Evolutionary conservation across 108 stramenopile species (phyloP), one percentile per base, ranked within the genome.

Genomic region (Ochromonas danica): DNA sequence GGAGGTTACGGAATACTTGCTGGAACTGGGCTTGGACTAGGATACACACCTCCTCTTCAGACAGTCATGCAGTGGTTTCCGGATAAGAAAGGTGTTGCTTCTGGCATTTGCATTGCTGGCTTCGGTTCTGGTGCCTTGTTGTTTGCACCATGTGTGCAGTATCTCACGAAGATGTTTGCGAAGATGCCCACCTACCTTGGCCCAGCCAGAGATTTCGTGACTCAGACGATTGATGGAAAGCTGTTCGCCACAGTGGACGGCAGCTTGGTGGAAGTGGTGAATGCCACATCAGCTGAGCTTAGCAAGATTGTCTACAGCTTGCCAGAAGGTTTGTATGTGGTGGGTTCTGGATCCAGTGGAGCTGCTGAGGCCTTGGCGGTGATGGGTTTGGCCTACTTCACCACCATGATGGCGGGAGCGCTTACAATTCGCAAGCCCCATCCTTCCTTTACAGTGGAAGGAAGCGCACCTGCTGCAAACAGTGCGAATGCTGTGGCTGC

Each of bases 91-190:
- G 93, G 91, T 0, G 71, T 94, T 61, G 92, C 92, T 0, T 91
- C 92, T 0, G 92, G 92, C 0, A 70, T 92, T 40, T 87, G 91
- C 6, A 85, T 94, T 42, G 82, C 86, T 22, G 93, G 90, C 27
- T 93, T 93, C 80, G 93, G 91, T 0, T 90, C 89, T 30, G 93
- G 92, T 1, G 92, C 93, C 1, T 89, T 93, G 42, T 39, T 92
- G 28, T 91, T 92, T 28, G 90, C 93, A 1, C 88, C 89, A 36
- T 2, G 91, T 78, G 90, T 90, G 42, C 89, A 91, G 67, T 43
- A 67, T 30, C 80, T 90, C 0, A 81, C 89, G 36, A 86, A 91
- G 31, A 82, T 74, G 42, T 91, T 91, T 61, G 62, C 45, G 3
- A 30, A 84, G 81, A 83, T 85, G 85, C 85, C 85, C 1, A 40